These are phyloP conservation scores for Xerocomellus chrysenteron DNA, from an alignment of 768 basidiomycete genomes.

Conservation along the genomic window DNA sequence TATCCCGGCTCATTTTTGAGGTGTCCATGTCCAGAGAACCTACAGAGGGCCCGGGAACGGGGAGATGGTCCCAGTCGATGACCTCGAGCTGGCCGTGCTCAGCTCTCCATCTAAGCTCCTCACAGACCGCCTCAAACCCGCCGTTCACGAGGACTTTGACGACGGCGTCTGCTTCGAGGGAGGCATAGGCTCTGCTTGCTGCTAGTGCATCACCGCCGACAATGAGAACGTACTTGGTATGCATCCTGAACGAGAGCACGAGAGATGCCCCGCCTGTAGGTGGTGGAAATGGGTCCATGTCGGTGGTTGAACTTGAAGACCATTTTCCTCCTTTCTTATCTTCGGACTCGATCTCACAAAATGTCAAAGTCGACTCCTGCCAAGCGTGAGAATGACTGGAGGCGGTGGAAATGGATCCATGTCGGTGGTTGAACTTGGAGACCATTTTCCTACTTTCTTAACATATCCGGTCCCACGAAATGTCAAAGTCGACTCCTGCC, in stretches of 20 bases:
- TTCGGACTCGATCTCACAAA: neutral
- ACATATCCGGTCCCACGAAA: no score
- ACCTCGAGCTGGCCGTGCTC: constrained; percentile 54
- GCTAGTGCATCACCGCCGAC: constrained; percentile 80
- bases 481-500: no score
- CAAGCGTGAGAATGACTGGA: constrained; percentile 5
- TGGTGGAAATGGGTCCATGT: constrained; percentile 36
- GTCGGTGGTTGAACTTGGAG: no score
- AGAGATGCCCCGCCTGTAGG: constrained; percentile 69
- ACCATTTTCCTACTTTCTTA: no score
- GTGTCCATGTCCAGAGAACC: neutral
- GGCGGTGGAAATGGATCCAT: no score
- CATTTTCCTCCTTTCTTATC: constrained; percentile 1
- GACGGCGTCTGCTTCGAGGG: constrained; percentile 73
- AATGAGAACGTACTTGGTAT: constrained; percentile 57
- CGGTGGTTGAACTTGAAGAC: neutral
- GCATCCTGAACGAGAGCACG: constrained; percentile 70
- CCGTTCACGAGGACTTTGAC: constrained; percentile 66
- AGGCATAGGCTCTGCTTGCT: constrained; percentile 77
- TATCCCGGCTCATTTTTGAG: constrained; percentile 34
- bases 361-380: neutral
- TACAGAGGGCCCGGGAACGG: constrained; percentile 30
- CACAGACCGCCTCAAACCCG: constrained; percentile 51
- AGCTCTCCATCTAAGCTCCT: constrained; percentile 69
- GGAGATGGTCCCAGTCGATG: constrained; percentile 52